Conservation (phyloP, 352 stramenopile species). For the Phytophthora aleatoria region DNA sequence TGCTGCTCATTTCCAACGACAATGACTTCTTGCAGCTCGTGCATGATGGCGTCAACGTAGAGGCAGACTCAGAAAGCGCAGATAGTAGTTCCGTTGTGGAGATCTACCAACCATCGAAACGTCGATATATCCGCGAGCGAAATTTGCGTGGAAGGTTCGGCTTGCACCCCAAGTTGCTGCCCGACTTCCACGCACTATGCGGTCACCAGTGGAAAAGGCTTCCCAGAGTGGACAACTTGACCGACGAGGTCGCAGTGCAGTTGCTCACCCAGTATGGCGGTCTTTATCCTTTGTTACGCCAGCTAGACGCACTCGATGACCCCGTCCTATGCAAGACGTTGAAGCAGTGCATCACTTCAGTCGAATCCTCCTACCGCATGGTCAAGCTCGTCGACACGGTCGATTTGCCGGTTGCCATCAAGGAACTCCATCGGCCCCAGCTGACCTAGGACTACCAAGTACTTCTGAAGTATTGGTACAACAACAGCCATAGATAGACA, state of each 20-base stretch:
- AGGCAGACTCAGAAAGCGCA: background rate
- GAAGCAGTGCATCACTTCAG: slow-evolving; percentile 72
- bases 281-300: slow-evolving; percentile 61
- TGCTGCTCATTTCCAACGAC: slow-evolving; percentile 73
- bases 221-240: slow-evolving; percentile 56
- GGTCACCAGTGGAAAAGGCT: slow-evolving; percentile 76
- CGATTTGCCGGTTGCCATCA: slow-evolving; percentile 54
- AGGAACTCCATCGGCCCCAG: slow-evolving; percentile 47
- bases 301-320: slow-evolving; percentile 68
- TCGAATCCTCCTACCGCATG: slow-evolving; percentile 81
- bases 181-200: slow-evolving; percentile 69
- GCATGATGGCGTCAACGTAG: slow-evolving; percentile 17
- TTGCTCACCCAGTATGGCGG: slow-evolving; percentile 68
- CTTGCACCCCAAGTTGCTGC: slow-evolving; percentile 50
- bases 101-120: slow-evolving; percentile 78
- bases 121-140: slow-evolving; percentile 67
- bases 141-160: slow-evolving; percentile 68
- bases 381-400: slow-evolving; percentile 66
- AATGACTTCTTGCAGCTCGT: slow-evolving; percentile 77
- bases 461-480: background rate
- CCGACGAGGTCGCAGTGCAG: slow-evolving; percentile 58
- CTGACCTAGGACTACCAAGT: slow-evolving; percentile 23
- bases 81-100: slow-evolving; percentile 38
- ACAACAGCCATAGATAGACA: slow-evolving; percentile 8
- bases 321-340: slow-evolving; percentile 53